These are phyloP conservation scores for Casaregolazyma lundiana DNA, from an alignment of 1,139 yeast species.

Conservation along the genomic window DNA sequence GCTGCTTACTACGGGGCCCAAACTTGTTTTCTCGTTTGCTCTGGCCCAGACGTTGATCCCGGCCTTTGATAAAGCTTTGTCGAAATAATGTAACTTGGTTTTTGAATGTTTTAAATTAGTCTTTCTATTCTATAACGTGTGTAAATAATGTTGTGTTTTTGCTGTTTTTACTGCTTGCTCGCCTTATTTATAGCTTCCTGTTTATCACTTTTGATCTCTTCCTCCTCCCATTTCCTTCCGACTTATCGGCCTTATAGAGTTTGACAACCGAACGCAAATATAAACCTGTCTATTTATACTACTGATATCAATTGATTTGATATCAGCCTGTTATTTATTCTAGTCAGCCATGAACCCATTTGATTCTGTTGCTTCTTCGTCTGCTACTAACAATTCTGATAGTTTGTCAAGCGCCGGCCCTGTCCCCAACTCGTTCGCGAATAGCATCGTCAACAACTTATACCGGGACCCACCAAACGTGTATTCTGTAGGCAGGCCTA, in stretches of 20 bases:
- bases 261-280: neutral
- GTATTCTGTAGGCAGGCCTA: conserved; percentile 3
- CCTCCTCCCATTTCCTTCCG: neutral
- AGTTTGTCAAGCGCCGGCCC: conserved; percentile 3
- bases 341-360: conserved; percentile 1
- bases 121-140: neutral
- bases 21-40: conserved; percentile 93
- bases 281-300: neutral
- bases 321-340: neutral
- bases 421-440: neutral
- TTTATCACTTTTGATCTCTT: neutral
- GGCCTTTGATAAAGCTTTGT: conserved; percentile 67
- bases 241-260: conserved; percentile 1
- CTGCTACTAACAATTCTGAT: neutral
- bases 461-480: conserved; percentile 5
- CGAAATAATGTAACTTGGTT: conserved; percentile 6
- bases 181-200: too few species aligned
- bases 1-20: conserved; percentile 95
- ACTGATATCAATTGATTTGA: neutral
- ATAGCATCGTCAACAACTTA: conserved; percentile 9
- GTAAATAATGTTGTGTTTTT: conserved; percentile 4
- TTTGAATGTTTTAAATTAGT: neutral
- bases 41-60: conserved; percentile 96
- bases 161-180: neutral
- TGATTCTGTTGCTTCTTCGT: neutral